phyloP scores from a whole-genome alignment of 2,329 filamentous ascomycete genomes.

The Sphaerulina populicola region DNA sequence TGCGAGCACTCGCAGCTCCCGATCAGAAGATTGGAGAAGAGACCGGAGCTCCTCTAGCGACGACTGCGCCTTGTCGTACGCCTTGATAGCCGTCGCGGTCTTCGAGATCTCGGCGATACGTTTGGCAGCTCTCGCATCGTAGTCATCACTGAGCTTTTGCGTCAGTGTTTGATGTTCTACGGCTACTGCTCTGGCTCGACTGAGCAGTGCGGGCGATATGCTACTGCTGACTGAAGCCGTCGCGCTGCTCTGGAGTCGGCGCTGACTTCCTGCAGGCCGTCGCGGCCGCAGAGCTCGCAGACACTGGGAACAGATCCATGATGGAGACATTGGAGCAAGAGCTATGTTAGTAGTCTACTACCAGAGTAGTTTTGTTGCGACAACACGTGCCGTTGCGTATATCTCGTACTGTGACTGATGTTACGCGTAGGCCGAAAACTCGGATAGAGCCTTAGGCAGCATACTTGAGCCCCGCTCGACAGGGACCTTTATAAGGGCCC shows the following conservation, averaged over 20 bases:
- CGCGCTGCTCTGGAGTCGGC: constrained; percentile 1
- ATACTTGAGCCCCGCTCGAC: too few relatives aligned
- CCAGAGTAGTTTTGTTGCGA: background rate
- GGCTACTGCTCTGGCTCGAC: constrained; percentile 48
- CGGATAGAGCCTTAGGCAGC: too few relatives aligned
- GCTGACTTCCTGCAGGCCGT: background rate
- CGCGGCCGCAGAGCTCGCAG: background rate
- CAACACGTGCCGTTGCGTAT: too few relatives aligned
- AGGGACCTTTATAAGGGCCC: too few relatives aligned
- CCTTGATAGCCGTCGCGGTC: constrained; percentile 46
- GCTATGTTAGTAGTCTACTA: background rate
- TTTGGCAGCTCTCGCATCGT: constrained; percentile 50
- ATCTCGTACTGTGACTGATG: too few relatives aligned
- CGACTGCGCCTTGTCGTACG: constrained; percentile 53
- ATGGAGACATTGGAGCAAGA: constrained; percentile 1
- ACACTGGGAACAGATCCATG: constrained; percentile 3
- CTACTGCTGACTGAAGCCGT: constrained; percentile 17
- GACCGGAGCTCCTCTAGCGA: constrained; percentile 61
- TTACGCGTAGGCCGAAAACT: too few relatives aligned
- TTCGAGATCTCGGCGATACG: constrained; percentile 49
- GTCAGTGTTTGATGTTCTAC: constrained; percentile 49
- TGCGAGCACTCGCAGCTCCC: constrained; percentile 52
- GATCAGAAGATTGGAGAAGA: constrained; percentile 54
- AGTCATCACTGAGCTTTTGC: constrained; percentile 45
- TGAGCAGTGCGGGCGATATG: constrained; percentile 49